Conservation (phyloP, 1,284 basidiomycete species). For the Tremellales sp. region DNA sequence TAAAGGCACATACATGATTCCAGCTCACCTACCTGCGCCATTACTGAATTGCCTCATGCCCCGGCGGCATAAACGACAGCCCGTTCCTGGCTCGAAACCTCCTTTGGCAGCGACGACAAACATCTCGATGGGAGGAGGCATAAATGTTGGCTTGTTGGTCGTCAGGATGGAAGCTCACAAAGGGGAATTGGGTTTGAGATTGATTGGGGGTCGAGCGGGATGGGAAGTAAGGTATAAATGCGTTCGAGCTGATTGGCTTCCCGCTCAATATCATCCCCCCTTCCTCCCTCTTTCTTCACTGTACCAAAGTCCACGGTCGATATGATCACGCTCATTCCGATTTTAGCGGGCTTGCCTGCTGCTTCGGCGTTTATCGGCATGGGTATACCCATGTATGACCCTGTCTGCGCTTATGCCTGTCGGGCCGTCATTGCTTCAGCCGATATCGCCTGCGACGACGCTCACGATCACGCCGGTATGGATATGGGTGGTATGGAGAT, state of each 20-base stretch:
- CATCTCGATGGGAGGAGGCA: background rate
- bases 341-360: background rate
- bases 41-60: background rate
- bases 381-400: slow-evolving; percentile 11
- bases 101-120: background rate
- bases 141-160: background rate
- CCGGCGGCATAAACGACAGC: background rate
- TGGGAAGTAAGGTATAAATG: too few species aligned
- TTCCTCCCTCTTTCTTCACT: too few species aligned
- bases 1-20: background rate
- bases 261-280: too few species aligned
- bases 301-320: too few species aligned
- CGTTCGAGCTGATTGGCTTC: background rate
- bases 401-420: slow-evolving; percentile 13
- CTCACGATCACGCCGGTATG: slow-evolving; percentile 1
- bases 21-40: background rate
- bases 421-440: slow-evolving; percentile 7
- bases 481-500: background rate
- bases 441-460: slow-evolving; percentile 6
- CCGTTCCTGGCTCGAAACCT: background rate
- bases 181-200: background rate
- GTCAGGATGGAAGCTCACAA: background rate
- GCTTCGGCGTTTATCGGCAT: slow-evolving; percentile 7
- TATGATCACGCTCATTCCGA: background rate
- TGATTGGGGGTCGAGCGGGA: background rate